A percentile compares a stretch with the other conserved stretches of the same genome.
These are phyloP conservation scores for Fusarium veterinarium DNA, from an alignment of 2,329 filamentous ascomycete genomes.

Conservation along the genomic window DNA sequence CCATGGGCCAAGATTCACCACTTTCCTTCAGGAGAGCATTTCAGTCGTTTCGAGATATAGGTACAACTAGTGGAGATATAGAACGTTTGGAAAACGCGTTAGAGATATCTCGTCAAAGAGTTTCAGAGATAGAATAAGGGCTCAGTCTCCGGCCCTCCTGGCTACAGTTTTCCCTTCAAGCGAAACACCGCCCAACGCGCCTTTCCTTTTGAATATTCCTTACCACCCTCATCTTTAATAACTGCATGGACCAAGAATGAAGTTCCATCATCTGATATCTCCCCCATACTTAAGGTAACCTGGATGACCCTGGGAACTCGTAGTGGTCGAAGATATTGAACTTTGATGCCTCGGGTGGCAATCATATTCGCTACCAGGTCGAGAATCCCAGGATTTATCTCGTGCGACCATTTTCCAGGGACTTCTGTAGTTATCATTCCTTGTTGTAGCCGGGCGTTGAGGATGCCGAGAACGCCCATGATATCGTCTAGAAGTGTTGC, in stretches of 20 bases:
- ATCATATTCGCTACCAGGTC: background rate
- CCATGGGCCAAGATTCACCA: background rate
- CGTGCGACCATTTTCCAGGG: rapidly evolving
- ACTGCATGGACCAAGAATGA: background rate
- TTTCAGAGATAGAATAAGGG: background rate
- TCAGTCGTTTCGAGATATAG: background rate
- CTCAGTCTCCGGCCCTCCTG: background rate
- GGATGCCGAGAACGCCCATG: background rate
- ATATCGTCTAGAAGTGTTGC: background rate
- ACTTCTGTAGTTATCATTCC: background rate
- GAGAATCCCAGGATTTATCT: rapidly evolving
- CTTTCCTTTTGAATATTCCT: background rate
- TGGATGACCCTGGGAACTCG: background rate
- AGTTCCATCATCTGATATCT: background rate
- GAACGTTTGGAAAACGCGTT: rapidly evolving
- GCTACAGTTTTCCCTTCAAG: rapidly evolving
- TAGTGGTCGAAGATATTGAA: background rate
- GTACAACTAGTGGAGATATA: background rate
- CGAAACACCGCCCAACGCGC: background rate
- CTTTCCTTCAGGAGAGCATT: background rate
- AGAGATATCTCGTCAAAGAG: background rate
- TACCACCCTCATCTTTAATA: rapidly evolving
- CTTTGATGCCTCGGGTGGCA: background rate
- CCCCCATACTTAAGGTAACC: rapidly evolving
- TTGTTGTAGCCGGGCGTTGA: background rate